Conservation (phyloP, 2,329 filamentous ascomycete species). For the Rutstroemia sp. region DNA sequence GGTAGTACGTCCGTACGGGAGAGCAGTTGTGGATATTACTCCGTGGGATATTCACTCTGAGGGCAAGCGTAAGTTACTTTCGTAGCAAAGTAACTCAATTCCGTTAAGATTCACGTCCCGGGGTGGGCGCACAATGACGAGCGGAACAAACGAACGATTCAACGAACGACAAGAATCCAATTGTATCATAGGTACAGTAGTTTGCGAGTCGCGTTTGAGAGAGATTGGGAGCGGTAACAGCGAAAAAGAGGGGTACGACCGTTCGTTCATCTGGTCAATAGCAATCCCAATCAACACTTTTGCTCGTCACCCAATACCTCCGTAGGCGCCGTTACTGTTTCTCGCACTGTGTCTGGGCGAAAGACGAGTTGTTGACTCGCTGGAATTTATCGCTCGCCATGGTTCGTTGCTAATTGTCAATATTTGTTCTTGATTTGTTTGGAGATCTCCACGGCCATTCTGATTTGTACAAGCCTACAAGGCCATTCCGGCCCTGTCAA, state of each 20-base stretch:
- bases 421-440: slow-evolving; percentile 7
- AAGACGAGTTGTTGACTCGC: slow-evolving; percentile 2
- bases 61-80: not conserved
- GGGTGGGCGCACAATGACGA: slow-evolving; percentile 3
- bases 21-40: not conserved
- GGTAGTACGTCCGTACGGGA: not conserved
- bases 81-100: slow-evolving; percentile 1
- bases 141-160: not conserved
- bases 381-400: not conserved
- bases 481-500: not conserved
- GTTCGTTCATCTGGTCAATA: not conserved
- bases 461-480: not conserved
- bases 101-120: not conserved
- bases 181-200: not conserved
- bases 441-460: slow-evolving; percentile 4
- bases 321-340: not conserved
- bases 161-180: not conserved
- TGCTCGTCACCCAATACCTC: not conserved
- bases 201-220: not conserved
- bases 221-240: not conserved
- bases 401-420: slow-evolving; percentile 1
- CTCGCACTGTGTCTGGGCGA: not conserved
- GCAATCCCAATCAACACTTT: not conserved
- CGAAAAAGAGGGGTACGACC: not conserved
- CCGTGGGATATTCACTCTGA: not conserved